Base-by-base conservation (phyloP, 495 filamentous ascomycete species). In the Aspergillus leporis region DNA sequence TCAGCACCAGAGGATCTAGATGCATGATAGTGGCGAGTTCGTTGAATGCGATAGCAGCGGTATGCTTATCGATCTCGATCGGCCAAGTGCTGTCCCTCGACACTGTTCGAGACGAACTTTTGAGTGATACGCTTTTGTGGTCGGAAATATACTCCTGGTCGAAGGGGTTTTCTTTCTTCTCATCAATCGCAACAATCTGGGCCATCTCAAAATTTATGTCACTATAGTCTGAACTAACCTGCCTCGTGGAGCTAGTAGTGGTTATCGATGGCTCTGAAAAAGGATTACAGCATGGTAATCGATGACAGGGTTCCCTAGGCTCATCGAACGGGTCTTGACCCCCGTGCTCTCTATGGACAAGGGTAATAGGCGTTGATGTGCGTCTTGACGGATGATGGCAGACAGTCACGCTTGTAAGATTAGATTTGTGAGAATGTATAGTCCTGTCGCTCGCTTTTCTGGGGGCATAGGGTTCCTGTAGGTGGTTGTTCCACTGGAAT, bases 381-480 rank as follows among this genome's bases (percentile, higher is more conserved):
- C 56, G 65, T 34, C 61, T 70, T 16, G 70, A 70, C 8, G 70
- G 66, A 53, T 63, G 64, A 34, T 59, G 72, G 53, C 52, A 65
- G 9, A 78, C 67, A n/a, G 74, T 78, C 16, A 40, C 53, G 8
- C 46, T 66, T 1, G 69, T 75, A 5, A 57, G 49, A 6, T 62
- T 61, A 9, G 76, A 77, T 22, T 70, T 58, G n/a, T 65, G 64
- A 25, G 74, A 76, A 18, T 53, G 47, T 4, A 57, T 55, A 0
- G 67, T 75, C 36, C 67, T 64, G 30, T 64, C 60, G 50, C 76
- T 72, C 38, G 69, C 62, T 38, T 67, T 66, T 21, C 73, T 65
- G 10, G 58, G 34, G 23, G 70, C 66, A 8, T 47, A 16, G 18
- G 41, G 38, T 1, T 53, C 56, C 41, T 57, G 36, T n/a, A 51